Base-by-base conservation (phyloP, 1,284 basidiomycete genomes). In the Irpex sp. region DNA sequence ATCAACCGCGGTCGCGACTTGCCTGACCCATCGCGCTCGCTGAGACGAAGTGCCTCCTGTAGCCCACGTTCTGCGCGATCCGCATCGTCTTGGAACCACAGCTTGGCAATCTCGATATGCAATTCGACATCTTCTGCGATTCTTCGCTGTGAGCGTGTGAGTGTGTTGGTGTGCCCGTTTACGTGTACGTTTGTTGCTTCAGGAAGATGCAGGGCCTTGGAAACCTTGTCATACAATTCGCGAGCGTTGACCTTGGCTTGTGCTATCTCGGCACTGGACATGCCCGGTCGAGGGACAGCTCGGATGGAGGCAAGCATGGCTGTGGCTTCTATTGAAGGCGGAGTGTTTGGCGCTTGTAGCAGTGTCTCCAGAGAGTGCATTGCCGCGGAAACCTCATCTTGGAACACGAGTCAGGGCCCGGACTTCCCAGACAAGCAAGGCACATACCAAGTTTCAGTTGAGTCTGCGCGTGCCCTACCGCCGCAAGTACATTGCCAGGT, bases 271-370 rank as follows among this genome's bases (percentile, higher is more conserved):
- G 87, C 80, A 56, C 82, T 83, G 0, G 90, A 90, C 55, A 95
- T 83, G 61, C 92, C 93, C 0, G 89, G 88, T 58, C 92, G 87
- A 5, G 90, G 87, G 70, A 88, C 86, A 0, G 92, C 88, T 47
- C 93, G 86, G 6, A 98, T 83, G 1, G 93, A 93, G 1, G 95
- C 95, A 51, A 97, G 87, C 75, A 95, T 88, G n/a, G 91, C 89
- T 9, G 86, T 88, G 2, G 93, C 94, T 77, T 97, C 94, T 8
- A 91, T 72, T 1, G 86, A 88, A 36, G 82, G 80, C 62, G 84
- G 84, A n/a, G 83, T 77, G 65, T 84, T 85, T 0, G 86, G 85
- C 7, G 83, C 75, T 68, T 90, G 88, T 26, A 93, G 79, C 19
- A 95, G 82, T 19, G 86, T 89, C 68, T 97, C 95, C 35, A 96